These are phyloP conservation scores for Biscutella laevigata DNA, from an alignment of 441 rosid species.

Conservation along the genomic window DNA sequence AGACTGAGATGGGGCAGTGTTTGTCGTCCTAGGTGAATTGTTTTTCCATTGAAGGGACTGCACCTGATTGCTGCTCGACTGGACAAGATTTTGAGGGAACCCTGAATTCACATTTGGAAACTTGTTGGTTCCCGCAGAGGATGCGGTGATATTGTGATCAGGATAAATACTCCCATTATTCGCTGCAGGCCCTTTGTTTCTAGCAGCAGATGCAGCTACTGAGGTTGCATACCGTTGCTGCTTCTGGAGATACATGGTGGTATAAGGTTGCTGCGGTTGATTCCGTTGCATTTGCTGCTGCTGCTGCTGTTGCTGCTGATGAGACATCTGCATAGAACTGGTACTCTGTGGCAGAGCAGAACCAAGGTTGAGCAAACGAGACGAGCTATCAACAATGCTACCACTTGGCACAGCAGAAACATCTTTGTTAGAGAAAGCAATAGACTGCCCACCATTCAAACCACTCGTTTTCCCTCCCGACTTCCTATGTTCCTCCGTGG, in stretches of 20 bases:
- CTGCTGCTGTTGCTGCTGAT: conserved; percentile 40
- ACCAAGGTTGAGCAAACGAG: conserved; percentile 51
- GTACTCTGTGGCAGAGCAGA: conserved; percentile 43
- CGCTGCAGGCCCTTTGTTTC: conserved; percentile 51
- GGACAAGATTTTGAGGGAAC: conserved; percentile 70
- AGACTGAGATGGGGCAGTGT: conserved; percentile 49
- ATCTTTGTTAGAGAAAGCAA: conserved; percentile 64
- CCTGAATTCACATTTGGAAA: conserved; percentile 46
- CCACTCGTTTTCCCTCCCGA: conserved; percentile 37
- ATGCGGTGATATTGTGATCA: conserved; percentile 50
- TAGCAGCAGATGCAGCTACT: conserved; percentile 43
- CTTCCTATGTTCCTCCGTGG: conserved; percentile 66
- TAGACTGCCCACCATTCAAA: conserved; percentile 50
- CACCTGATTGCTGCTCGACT: conserved; percentile 44
- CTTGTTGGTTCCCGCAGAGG: conserved; percentile 39
- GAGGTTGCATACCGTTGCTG: conserved; percentile 62
- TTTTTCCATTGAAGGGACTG: conserved; percentile 88
- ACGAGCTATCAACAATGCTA: conserved; percentile 72
- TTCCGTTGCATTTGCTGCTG: too few species aligned
- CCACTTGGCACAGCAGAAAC: conserved; percentile 46
- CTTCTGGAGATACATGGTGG: conserved; percentile 51
- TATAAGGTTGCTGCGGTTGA: conserved; percentile 36
- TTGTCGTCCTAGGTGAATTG: conserved; percentile 42
- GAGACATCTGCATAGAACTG: conserved; percentile 42
- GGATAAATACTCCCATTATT: conserved; percentile 60